Conservation (phyloP, 192 early-diverging fungal species). For the Podila verticillata region DNA sequence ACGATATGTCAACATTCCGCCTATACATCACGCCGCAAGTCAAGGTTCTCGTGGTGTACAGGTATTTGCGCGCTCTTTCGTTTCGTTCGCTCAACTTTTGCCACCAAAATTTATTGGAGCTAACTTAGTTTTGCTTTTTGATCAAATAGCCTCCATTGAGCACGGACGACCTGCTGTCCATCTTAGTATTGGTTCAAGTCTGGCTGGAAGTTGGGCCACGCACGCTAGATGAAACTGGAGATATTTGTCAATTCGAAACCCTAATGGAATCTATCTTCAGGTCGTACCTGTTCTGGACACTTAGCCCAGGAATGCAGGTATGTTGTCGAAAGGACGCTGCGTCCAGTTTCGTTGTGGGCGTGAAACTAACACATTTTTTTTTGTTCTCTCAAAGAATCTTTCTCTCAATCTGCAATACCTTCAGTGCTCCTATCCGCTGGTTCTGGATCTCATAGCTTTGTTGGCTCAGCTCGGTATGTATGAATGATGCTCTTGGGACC, state of each 20-base stretch:
- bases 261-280: slow-evolving; percentile 21
- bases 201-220: slow-evolving; percentile 9
- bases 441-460: slow-evolving; percentile 32
- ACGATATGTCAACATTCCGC: slow-evolving; percentile 5
- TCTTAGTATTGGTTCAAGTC: slow-evolving; percentile 13
- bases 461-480: neutral
- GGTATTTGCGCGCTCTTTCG: neutral
- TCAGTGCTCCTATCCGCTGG: slow-evolving; percentile 24
- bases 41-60: slow-evolving; percentile 35
- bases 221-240: neutral
- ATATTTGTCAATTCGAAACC: neutral
- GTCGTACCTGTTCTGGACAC: slow-evolving; percentile 34
- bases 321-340: neutral
- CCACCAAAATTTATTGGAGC: neutral
- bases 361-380: neutral
- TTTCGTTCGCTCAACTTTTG: neutral
- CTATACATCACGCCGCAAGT: slow-evolving; percentile 13
- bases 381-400: slow-evolving; percentile 8
- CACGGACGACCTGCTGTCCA: slow-evolving; percentile 15
- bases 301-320: slow-evolving; percentile 50
- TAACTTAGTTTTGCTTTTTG: neutral
- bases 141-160: slow-evolving; percentile 30
- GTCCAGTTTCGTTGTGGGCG: neutral
- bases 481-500: neutral
- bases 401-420: slow-evolving; percentile 21